Conservation (phyloP, 2,329 filamentous ascomycete species). For the Fusarium nanum region DNA sequence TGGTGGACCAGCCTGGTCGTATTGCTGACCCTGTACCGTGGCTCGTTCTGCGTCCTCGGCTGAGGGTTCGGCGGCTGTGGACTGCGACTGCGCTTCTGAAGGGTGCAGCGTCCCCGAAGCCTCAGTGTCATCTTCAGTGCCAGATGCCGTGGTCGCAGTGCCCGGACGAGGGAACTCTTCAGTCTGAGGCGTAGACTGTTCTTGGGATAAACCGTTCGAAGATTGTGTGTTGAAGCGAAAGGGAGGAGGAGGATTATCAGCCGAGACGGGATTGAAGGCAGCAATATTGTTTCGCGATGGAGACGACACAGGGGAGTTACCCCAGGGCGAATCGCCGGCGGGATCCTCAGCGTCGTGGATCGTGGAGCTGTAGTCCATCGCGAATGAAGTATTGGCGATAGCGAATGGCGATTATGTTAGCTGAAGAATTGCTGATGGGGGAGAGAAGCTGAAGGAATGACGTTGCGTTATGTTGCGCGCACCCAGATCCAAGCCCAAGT, state of each 20-base stretch:
- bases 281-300: slow-evolving; percentile 60
- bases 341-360: slow-evolving; percentile 67
- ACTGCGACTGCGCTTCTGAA: slow-evolving; percentile 34
- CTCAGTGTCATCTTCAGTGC: slow-evolving; percentile 56
- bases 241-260: slow-evolving; percentile 53
- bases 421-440: slow-evolving; percentile 25
- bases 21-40: slow-evolving; percentile 46
- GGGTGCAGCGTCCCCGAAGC: slow-evolving; percentile 47
- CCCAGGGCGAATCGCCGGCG: slow-evolving; percentile 66
- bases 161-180: slow-evolving; percentile 60
- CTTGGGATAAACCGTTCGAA: slow-evolving; percentile 57
- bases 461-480: slow-evolving; percentile 45
- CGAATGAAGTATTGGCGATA: slow-evolving; percentile 27
- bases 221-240: slow-evolving; percentile 58
- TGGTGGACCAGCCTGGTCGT: slow-evolving; percentile 37
- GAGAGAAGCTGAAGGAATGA: slow-evolving; percentile 38
- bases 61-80: slow-evolving; percentile 30
- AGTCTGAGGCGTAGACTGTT: slow-evolving; percentile 49
- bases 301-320: slow-evolving; percentile 63
- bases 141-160: slow-evolving; percentile 60
- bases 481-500: slow-evolving; percentile 21
- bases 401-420: slow-evolving; percentile 14
- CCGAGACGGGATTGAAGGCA: slow-evolving; percentile 56
- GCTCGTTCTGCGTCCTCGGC: slow-evolving; percentile 23
- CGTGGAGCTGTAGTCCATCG: slow-evolving; percentile 70